phyloP scores from a whole-genome alignment of 805 yeast genomes.

The Cyberlindnera petersonii region DNA sequence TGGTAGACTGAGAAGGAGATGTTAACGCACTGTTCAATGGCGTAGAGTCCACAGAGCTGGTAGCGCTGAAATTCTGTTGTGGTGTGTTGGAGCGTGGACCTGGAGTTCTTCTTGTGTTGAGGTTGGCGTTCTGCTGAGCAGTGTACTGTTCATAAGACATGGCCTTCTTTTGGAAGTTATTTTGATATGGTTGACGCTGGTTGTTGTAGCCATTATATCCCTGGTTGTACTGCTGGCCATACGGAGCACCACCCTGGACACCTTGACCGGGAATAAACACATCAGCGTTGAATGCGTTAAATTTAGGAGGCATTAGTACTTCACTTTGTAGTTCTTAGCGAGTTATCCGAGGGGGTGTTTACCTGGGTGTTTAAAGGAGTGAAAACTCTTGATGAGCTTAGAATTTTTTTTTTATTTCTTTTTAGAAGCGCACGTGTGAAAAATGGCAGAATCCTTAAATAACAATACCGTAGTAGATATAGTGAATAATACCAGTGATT shows the following conservation, averaged over 20 bases:
- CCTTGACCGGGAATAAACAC: conserved; percentile 31
- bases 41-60: conserved; percentile 22
- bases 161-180: conserved; percentile 20
- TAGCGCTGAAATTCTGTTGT: conserved; percentile 13
- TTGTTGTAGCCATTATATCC: conserved; percentile 8
- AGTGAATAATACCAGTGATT: no score
- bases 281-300: conserved; percentile 32
- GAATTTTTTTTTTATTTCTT: conserved; percentile 1
- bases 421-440: no score
- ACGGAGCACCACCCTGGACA: conserved; percentile 9
- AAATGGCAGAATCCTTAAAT: conserved; percentile 1
- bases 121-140: conserved; percentile 16
- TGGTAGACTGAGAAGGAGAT: conserved; percentile 54
- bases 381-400: conserved; percentile 5
- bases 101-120: conserved; percentile 18
- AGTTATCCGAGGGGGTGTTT: neutral
- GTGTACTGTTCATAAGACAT: conserved; percentile 27
- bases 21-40: conserved; percentile 24
- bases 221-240: conserved; percentile 8
- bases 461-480: neutral
- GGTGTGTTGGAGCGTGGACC: conserved; percentile 6
- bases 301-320: conserved; percentile 43
- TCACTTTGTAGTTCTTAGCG: neutral
- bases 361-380: neutral
- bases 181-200: conserved; percentile 6